Conservation (phyloP, 2,329 filamentous ascomycete species). For the Paracorniculantispora psalliotae region DNA sequence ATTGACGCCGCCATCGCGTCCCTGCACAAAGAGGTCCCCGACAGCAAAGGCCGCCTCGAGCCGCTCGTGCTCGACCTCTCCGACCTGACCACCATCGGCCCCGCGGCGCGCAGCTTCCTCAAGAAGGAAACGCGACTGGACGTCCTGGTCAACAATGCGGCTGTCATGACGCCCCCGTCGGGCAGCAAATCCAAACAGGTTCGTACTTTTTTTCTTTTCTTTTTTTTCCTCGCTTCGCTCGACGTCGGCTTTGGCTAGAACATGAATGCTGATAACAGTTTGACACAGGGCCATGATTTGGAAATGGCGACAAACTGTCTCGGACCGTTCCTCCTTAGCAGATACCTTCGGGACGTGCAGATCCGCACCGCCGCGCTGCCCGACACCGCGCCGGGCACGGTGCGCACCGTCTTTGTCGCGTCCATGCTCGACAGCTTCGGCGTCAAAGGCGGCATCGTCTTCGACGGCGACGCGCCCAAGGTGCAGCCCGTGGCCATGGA, state of each 20-base stretch:
- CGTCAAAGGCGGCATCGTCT: neutral
- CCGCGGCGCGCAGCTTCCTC: slow-evolving; percentile 19
- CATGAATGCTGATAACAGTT: slow-evolving; percentile 24
- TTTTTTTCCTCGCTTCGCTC: neutral
- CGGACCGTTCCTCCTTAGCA: slow-evolving; percentile 31
- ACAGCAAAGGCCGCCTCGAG: slow-evolving; percentile 28
- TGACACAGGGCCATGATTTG: slow-evolving; percentile 30
- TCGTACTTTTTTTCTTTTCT: neutral
- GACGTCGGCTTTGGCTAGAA: neutral
- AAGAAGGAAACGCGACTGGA: slow-evolving; percentile 23
- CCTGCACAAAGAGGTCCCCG: slow-evolving; percentile 29
- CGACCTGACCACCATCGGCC: slow-evolving; percentile 24
- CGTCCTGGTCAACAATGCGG: slow-evolving; percentile 33
- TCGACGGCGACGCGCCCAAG: neutral
- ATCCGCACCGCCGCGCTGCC: slow-evolving; percentile 22
- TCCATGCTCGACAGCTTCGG: slow-evolving; percentile 15
- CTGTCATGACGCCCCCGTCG: slow-evolving; percentile 24
- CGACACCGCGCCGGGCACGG: slow-evolving; percentile 18
- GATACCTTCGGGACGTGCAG: slow-evolving; percentile 26
- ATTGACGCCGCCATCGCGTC: slow-evolving; percentile 34
- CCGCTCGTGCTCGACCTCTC: slow-evolving; percentile 35
- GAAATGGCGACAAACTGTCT: slow-evolving; percentile 33
- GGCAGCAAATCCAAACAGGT: slow-evolving; percentile 25
- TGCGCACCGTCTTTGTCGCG: slow-evolving; percentile 19
- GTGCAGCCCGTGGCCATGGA: slow-evolving; percentile 14